These are phyloP conservation scores for Funneliformis caledonium DNA, from an alignment of 371 early-diverging fungal species.

Conservation along the genomic window DNA sequence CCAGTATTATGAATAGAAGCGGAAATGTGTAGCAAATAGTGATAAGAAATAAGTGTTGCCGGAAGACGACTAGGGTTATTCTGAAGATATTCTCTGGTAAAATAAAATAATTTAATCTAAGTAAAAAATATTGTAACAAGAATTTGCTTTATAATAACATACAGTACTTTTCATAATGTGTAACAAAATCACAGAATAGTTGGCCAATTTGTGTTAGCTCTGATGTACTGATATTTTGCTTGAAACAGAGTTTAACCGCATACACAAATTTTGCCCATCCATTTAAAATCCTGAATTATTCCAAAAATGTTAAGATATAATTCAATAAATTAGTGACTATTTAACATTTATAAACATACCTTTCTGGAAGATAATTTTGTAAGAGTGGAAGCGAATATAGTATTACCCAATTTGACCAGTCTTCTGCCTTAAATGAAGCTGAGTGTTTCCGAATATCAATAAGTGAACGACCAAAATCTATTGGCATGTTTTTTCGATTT, in stretches of 20 bases:
- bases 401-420: neutral
- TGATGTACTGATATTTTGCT: neutral
- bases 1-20: neutral
- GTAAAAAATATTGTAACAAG: neutral
- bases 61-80: neutral
- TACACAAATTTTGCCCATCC: neutral
- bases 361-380: neutral
- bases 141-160: neutral
- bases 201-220: neutral
- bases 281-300: neutral
- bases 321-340: neutral
- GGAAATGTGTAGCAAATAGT: neutral
- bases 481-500: slow-evolving; percentile 1
- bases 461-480: neutral
- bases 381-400: neutral
- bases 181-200: neutral
- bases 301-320: neutral
- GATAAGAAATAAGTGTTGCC: neutral
- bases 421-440: neutral
- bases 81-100: neutral
- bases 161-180: neutral
- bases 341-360: neutral
- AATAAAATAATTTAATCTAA: neutral
- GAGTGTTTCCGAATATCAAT: neutral
- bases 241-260: neutral